phyloP scores from a whole-genome alignment of 2,329 filamentous ascomycete genomes.

The Gaeumannomyces sp. region DNA sequence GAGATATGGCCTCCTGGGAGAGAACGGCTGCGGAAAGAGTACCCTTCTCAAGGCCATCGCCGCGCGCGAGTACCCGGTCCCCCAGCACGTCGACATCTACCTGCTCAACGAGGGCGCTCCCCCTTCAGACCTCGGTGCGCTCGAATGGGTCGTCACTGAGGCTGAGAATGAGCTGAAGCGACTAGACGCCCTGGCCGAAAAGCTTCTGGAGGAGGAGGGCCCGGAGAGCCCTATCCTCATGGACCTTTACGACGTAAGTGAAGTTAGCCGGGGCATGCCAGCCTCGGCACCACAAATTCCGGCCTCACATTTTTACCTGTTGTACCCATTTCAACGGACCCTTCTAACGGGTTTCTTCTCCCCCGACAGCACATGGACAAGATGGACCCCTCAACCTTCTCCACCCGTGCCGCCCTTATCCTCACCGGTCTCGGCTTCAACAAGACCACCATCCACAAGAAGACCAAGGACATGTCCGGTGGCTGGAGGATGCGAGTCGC shows the following conservation, averaged over 20 bases:
- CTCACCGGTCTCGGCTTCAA: constrained; percentile 99
- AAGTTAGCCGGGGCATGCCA: neutral
- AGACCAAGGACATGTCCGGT: constrained; percentile 99
- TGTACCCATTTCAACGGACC: neutral
- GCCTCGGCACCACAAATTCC: neutral
- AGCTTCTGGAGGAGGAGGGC: constrained; percentile 84
- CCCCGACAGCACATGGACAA: constrained; percentile 81
- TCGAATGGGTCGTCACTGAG: constrained; percentile 96
- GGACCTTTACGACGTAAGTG: constrained; percentile 87
- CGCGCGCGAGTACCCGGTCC: constrained; percentile 89
- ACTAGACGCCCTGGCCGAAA: constrained; percentile 82
- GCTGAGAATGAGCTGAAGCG: constrained; percentile 88
- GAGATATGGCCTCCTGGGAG: constrained; percentile 89
- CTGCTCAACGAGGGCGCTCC: constrained; percentile 95
- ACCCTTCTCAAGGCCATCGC: constrained; percentile 95
- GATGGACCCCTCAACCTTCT: constrained; percentile 97
- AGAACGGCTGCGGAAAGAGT: constrained; percentile 99
- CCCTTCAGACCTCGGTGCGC: constrained; percentile 77
- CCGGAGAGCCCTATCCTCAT: constrained; percentile 86
- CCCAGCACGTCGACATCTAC: constrained; percentile 96
- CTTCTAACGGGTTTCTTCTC: neutral
- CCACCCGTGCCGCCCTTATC: constrained; percentile 92
- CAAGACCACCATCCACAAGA: constrained; percentile 96
- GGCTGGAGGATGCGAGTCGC: constrained; percentile 99
- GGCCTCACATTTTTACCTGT: neutral